Percentiles rank a stretch among this genome's conserved stretches.
These are phyloP conservation scores for Lentinula detonsa DNA, from an alignment of 768 basidiomycete species.

Conservation along the genomic window DNA sequence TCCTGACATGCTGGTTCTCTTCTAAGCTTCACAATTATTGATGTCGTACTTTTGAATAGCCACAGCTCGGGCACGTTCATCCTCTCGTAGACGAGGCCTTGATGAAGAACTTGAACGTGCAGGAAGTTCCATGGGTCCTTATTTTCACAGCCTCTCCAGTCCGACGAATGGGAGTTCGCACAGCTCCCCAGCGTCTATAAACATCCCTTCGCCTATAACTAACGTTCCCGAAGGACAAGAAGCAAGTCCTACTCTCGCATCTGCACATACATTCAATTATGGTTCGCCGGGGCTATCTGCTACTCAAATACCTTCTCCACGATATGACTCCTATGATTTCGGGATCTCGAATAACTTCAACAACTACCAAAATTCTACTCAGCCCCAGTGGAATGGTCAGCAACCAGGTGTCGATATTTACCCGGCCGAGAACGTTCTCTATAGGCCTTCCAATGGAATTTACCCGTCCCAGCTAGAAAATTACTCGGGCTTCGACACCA, in stretches of 20 bases:
- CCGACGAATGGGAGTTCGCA: constrained; percentile 57
- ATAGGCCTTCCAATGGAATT: neutral
- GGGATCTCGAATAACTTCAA: neutral
- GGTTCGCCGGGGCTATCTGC: constrained; percentile 31
- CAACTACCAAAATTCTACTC: neutral
- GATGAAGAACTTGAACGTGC: constrained; percentile 47
- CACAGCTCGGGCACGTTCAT: constrained; percentile 68
- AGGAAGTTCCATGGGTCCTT: constrained; percentile 28
- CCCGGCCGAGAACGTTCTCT: neutral
- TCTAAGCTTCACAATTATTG: constrained; percentile 10
- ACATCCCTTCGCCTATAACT: constrained; percentile 65
- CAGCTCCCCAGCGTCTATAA: constrained; percentile 70
- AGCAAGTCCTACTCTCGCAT: constrained; percentile 46
- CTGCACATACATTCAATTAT: constrained; percentile 35
- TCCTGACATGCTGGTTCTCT: neutral
- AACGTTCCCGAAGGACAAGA: constrained; percentile 47
- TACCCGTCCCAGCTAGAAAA: constrained; percentile 3
- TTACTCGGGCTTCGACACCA: constrained; percentile 31
- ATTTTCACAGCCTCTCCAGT: constrained; percentile 52
- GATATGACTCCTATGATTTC: constrained; percentile 50
- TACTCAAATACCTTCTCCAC: constrained; percentile 40
- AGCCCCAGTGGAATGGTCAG: constrained; percentile 24
- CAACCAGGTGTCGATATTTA: constrained; percentile 22
- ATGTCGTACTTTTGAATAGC: constrained; percentile 18
- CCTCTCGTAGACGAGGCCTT: constrained; percentile 66